phyloP scores from a whole-genome alignment of 2,329 filamentous ascomycete species.

The Dactylellina parvicollis region DNA sequence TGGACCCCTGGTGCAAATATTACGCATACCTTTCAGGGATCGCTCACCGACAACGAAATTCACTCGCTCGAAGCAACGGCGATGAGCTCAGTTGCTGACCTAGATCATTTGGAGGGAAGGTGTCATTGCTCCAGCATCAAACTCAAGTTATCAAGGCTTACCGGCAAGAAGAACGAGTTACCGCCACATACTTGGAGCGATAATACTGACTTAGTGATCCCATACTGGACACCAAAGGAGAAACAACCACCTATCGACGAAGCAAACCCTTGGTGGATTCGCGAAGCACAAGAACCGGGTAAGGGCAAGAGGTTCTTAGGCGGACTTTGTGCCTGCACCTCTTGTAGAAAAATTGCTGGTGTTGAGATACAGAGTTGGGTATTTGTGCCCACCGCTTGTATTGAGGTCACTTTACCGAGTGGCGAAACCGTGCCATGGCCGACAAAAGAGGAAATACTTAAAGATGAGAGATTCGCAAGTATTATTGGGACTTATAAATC shows the following conservation, averaged over 20 bases:
- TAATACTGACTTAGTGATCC: slow-evolving; percentile 39
- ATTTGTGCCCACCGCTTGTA: slow-evolving; percentile 68
- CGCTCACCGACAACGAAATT: neutral
- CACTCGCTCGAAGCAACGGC: neutral
- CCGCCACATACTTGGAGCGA: slow-evolving; percentile 16
- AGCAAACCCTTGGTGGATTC: slow-evolving; percentile 47
- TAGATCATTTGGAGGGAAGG: slow-evolving; percentile 6
- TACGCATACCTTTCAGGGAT: neutral
- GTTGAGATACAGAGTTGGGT: slow-evolving; percentile 74
- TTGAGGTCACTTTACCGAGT: slow-evolving; percentile 59
- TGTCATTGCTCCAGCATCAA: slow-evolving; percentile 34
- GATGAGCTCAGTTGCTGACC: neutral
- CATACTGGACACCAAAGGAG: slow-evolving; percentile 17
- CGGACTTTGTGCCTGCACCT: slow-evolving; percentile 68
- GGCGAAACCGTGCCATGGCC: slow-evolving; percentile 22
- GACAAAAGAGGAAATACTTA: slow-evolving; percentile 57
- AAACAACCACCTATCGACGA: slow-evolving; percentile 27
- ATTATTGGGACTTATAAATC: slow-evolving; percentile 68
- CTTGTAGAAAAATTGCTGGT: slow-evolving; percentile 70
- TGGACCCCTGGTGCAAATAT: slow-evolving; percentile 10
- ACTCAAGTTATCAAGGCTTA: slow-evolving; percentile 14
- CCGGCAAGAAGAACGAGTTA: neutral
- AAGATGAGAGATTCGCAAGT: slow-evolving; percentile 61
- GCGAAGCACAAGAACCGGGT: neutral
- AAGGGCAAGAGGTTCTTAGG: slow-evolving; percentile 29